Conservation (phyloP, 2,329 filamentous ascomycete genomes). For the Balansia obtecta region DNA sequence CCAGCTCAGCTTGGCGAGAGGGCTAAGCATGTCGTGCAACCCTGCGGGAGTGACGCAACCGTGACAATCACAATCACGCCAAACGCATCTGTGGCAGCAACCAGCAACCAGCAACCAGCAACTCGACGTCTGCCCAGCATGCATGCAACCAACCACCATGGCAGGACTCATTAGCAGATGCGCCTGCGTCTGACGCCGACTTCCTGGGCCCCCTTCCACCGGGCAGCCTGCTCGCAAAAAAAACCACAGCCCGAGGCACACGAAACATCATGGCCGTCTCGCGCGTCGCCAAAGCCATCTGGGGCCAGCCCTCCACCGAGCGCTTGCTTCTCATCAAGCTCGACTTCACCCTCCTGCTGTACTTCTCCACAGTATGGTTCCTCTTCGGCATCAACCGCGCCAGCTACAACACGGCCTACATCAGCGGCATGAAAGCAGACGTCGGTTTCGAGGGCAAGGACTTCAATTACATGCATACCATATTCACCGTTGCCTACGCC, state of each 20-base stretch:
- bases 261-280: neutral
- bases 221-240: too few relatives aligned
- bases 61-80: too few relatives aligned
- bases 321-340: slow-evolving; percentile 24
- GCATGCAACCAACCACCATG: neutral
- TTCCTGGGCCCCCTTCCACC: neutral
- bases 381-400: slow-evolving; percentile 31
- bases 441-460: slow-evolving; percentile 25
- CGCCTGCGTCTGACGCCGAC: neutral
- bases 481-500: slow-evolving; percentile 27
- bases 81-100: too few relatives aligned
- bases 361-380: slow-evolving; percentile 35
- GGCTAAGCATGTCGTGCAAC: neutral
- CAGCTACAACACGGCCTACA: slow-evolving; percentile 29
- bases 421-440: slow-evolving; percentile 28
- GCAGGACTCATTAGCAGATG: neutral
- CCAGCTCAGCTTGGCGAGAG: neutral
- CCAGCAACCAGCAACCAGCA: too few relatives aligned
- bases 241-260: neutral
- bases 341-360: slow-evolving; percentile 27
- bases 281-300: neutral
- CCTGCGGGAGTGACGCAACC: neutral
- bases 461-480: slow-evolving; percentile 25
- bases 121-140: too few relatives aligned
- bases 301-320: slow-evolving; percentile 6